Conservation (phyloP, 345 rosid species). For the Bruguiera sexangula region DNA sequence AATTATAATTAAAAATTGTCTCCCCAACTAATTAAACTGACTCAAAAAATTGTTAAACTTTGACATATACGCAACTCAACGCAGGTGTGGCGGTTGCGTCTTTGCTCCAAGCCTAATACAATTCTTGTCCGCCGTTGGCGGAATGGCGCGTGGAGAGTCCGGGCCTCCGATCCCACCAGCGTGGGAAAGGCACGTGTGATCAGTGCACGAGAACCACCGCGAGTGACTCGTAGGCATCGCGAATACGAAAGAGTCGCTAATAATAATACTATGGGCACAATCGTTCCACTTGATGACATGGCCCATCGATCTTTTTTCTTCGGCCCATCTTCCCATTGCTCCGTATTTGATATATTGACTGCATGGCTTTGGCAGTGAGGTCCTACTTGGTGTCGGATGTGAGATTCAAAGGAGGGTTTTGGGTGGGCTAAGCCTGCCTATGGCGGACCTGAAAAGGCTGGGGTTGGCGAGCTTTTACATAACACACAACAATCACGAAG, state of each 20-base stretch:
- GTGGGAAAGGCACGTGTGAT: no score
- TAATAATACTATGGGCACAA: conserved; percentile 5
- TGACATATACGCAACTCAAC: no score
- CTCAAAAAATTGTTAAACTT: no score
- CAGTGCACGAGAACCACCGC: conserved; percentile 5
- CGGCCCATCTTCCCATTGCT: background rate
- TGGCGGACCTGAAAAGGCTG: conserved; percentile 17
- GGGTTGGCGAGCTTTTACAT: conserved; percentile 6
- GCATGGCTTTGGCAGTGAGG: conserved; percentile 28
- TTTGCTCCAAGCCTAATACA: no score
- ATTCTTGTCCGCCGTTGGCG: no score
- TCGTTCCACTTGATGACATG: background rate
- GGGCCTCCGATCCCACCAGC: no score
- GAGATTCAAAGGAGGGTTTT: conserved; percentile 23
- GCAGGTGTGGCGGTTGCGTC: no score
- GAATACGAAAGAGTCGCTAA: conserved; percentile 7
- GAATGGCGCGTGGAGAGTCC: no score
- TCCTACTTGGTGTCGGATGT: conserved; percentile 21
- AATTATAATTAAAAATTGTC: no score
- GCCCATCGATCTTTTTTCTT: conserved; percentile 14
- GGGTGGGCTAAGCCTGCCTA: conserved; percentile 27
- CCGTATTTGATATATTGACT: conserved; percentile 21
- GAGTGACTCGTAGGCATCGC: conserved; percentile 8
- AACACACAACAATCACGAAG: conserved; percentile 2
- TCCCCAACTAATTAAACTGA: no score